Evolutionary conservation across 2,329 filamentous ascomycete genomes (phyloP).

Genomic region (Colletotrichum karsti): DNA sequence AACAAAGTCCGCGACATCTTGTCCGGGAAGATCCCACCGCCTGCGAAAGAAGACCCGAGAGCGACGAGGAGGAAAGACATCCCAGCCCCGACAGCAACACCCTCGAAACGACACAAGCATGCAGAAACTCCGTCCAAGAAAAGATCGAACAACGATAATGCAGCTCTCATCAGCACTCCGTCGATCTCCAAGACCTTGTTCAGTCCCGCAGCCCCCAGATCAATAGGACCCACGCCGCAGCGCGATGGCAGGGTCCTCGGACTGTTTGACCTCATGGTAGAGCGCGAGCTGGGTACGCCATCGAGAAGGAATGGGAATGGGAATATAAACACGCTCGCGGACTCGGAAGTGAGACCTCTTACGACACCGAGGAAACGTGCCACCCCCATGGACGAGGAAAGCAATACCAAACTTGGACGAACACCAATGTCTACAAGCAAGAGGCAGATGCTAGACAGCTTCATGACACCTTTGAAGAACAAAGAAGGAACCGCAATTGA

Average conservation of each 20-base stretch:
- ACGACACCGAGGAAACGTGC: slow-evolving; percentile 58
- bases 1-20: slow-evolving; percentile 70
- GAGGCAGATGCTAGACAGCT: slow-evolving; percentile 67
- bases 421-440: slow-evolving; percentile 68
- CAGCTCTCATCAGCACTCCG: slow-evolving; percentile 61
- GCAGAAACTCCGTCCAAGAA: slow-evolving; percentile 56
- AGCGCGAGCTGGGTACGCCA: slow-evolving; percentile 58
- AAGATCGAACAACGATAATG: slow-evolving; percentile 41
- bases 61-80: slow-evolving; percentile 50
- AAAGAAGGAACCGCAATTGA: slow-evolving; percentile 46
- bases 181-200: slow-evolving; percentile 67
- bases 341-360: slow-evolving; percentile 33
- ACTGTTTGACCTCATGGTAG: slow-evolving; percentile 75
- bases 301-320: slow-evolving; percentile 49
- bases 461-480: slow-evolving; percentile 71
- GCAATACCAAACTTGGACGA: slow-evolving; percentile 45
- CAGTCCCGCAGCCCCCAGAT: slow-evolving; percentile 65
- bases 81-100: slow-evolving; percentile 48
- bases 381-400: slow-evolving; percentile 37
- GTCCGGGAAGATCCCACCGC: slow-evolving; percentile 57
- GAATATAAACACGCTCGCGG: slow-evolving; percentile 38
- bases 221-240: slow-evolving; percentile 82
- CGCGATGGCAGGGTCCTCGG: slow-evolving; percentile 80
- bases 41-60: slow-evolving; percentile 46
- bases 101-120: slow-evolving; percentile 59